Base-by-base conservation (phyloP, 202 grass and related monocot species). In the Panicum hallii region DNA sequence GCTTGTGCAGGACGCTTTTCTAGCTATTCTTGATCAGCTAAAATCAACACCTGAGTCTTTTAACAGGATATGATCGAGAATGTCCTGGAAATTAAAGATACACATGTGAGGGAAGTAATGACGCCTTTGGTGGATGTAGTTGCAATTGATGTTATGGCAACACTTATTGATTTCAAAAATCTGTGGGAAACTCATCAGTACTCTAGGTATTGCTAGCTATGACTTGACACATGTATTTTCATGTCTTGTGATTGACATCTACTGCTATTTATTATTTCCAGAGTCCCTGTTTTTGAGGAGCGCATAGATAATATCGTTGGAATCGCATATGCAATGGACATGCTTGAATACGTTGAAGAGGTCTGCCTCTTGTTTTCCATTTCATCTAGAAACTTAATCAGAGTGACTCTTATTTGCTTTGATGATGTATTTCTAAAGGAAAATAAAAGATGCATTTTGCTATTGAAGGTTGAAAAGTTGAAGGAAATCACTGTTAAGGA, bases 11-110 rank as follows among this genome's bases (percentile, higher is more conserved):
- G 28, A 30, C 5, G 34, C 57, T 63, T 75, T 44, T 79, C 8
- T 88, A 67, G 52, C 61, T 45, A 49, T 54, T 63, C 14, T 38
- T 80, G 72, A 78, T 76, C 58, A 46, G 36, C 26, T 77, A 57
- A 83, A 83, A 54, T 70, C 20, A 80, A 60, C 60, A 46, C 14
- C 54, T 60, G 32, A 80, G 20, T 75, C 23, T 84, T 88, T 56
- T 80, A 73, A 98, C 88, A 98, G 97, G 93, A 96, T 89, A 99
- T 99, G 97, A 99, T 96, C 44, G 91, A 99, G 88, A 99, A 99
- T 81, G 93, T 99, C 56, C 90, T 96, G 8, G 93, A 96, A 83
- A 99, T 99, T 83, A 99, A 99, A 91, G 97, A 99, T 63, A 96
- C 97, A 52, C 86, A 94, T 80, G 93, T 99, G 38, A 92, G 90